Conservation (phyloP, 441 rosid genomes). For the Syzygium syzygioides region DNA sequence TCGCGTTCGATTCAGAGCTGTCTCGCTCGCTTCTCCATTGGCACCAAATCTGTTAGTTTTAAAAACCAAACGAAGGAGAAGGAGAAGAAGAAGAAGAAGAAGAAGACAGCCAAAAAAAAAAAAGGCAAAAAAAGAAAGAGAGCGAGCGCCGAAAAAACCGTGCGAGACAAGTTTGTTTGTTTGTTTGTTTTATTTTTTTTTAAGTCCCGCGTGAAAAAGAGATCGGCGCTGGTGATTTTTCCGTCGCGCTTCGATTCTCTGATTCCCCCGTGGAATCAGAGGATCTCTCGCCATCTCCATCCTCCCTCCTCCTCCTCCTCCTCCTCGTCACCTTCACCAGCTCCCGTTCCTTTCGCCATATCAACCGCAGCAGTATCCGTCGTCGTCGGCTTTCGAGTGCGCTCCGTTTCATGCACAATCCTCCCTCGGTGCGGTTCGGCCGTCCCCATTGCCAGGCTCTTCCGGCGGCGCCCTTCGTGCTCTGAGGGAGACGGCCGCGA, state of each 20-base stretch:
- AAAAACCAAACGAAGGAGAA: neutral
- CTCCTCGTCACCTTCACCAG: neutral
- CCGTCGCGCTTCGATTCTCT: constrained; percentile 43
- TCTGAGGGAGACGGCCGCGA: neutral
- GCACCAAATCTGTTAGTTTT: neutral
- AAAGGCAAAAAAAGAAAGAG: fast-evolving
- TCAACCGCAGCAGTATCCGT: neutral
- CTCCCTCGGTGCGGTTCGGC: neutral
- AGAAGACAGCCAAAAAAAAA: neutral
- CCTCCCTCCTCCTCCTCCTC: neutral
- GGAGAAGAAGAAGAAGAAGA: too few relatives aligned
- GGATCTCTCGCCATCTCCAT: constrained; percentile 25
- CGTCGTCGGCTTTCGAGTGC: neutral
- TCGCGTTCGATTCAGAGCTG: neutral
- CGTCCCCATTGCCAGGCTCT: neutral
- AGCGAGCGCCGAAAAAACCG: neutral
- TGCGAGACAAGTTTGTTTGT: neutral
- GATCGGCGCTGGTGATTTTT: neutral
- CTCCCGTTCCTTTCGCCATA: neutral
- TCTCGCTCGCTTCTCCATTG: neutral
- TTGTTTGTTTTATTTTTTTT: too few relatives aligned
- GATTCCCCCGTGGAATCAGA: constrained; percentile 72
- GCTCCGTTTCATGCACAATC: neutral
- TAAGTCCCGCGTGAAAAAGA: neutral
- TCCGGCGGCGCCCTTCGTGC: neutral